Evolutionary conservation across 805 yeast species (phyloP).

Genomic region (Starmerella floris): DNA sequence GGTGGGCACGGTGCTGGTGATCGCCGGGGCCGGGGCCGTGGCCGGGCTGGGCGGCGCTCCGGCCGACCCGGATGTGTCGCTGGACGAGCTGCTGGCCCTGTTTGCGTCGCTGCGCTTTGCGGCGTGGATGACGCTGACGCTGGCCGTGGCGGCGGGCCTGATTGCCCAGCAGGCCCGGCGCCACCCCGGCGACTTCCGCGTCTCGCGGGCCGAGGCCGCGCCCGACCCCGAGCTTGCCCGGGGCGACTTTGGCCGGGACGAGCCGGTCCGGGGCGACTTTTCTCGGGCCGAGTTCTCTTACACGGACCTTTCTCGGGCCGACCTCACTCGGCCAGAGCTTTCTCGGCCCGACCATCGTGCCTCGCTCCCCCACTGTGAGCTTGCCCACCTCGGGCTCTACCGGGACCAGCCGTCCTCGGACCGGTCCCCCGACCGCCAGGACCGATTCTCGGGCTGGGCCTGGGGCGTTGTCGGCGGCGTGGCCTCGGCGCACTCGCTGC

Average conservation of each 20-base stretch:
- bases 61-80: conserved; percentile 39
- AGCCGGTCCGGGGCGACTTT: background rate
- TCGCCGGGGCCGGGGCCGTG: conserved; percentile 61
- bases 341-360: too few relatives aligned
- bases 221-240: background rate
- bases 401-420: too few relatives aligned
- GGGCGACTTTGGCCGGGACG: background rate
- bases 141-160: background rate
- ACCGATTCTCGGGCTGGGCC: conserved; percentile 34
- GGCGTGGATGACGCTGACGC: conserved; percentile 39
- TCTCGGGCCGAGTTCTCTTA: background rate
- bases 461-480: conserved; percentile 64
- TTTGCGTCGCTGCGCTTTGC: conserved; percentile 38
- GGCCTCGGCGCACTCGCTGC: conserved; percentile 70
- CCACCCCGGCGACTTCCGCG: background rate
- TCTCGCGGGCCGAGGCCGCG: background rate
- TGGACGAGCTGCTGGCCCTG: conserved; percentile 36
- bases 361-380: too few relatives aligned
- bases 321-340: too few relatives aligned
- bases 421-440: background rate
- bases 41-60: conserved; percentile 53
- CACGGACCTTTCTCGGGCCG: too few relatives aligned
- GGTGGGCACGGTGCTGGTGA: conserved; percentile 53
- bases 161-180: background rate
- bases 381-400: too few relatives aligned